A percentile compares a stretch with the other conserved stretches of the same genome.
These are phyloP conservation scores for Microthlaspi erraticum DNA, from an alignment of 345 rosid genomes.

Conservation along the genomic window DNA sequence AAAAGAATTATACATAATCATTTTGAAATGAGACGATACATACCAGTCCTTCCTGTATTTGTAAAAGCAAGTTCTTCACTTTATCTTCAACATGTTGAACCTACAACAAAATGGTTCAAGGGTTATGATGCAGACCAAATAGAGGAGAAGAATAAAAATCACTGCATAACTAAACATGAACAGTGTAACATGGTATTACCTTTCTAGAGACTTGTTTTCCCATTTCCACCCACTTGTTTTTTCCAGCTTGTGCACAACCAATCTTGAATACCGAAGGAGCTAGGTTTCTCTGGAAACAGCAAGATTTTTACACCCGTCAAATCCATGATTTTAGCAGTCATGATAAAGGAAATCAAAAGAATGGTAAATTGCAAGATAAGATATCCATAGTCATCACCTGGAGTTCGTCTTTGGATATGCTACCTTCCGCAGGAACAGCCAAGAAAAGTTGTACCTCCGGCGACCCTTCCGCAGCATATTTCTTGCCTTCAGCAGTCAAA, in stretches of 20 bases:
- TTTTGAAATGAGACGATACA: conserved; percentile 17
- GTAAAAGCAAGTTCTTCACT: conserved; percentile 66
- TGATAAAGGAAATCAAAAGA: not conserved
- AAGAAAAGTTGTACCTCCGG: conserved; percentile 84
- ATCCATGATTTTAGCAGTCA: not conserved
- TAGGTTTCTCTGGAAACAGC: conserved; percentile 71
- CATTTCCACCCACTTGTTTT: conserved; percentile 89
- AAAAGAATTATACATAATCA: not conserved
- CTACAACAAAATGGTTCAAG: conserved; percentile 45
- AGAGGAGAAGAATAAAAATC: not conserved
- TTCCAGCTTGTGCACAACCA: conserved; percentile 78
- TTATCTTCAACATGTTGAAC: conserved; percentile 84
- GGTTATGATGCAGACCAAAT: not conserved
- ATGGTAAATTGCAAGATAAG: not conserved
- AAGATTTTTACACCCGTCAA: not conserved
- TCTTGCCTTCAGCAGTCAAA: conserved; percentile 79
- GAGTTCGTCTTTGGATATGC: conserved; percentile 66
- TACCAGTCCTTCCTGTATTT: conserved; percentile 66
- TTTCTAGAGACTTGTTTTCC: conserved; percentile 88
- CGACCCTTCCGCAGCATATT: conserved; percentile 73
- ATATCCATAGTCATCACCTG: conserved; percentile 56
- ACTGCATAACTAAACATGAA: not conserved
- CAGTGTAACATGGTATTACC: conserved; percentile 46
- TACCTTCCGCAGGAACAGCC: conserved; percentile 69
- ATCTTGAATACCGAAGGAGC: conserved; percentile 68